Percentiles rank a stretch among this genome's conserved stretches.
Evolutionary conservation across 352 stramenopile genomes (phyloP).

Genomic region (Pythium rishiriense): DNA sequence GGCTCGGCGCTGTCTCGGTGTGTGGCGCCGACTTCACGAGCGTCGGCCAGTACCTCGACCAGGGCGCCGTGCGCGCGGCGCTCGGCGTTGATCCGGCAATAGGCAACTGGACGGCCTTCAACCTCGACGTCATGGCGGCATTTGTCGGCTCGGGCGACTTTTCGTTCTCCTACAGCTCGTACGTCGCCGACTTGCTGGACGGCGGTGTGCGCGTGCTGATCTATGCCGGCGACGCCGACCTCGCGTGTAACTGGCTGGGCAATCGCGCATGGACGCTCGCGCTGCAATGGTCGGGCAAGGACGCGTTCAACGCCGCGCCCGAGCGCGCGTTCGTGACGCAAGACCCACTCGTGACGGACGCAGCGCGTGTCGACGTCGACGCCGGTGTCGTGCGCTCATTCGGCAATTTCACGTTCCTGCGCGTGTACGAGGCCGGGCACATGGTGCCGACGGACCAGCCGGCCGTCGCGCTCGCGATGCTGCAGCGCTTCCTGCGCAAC

Average conservation of each 20-base stretch:
- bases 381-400: conserved; percentile 24
- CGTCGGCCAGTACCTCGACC: conserved; percentile 55
- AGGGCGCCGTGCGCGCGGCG: conserved; percentile 28
- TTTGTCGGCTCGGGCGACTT: conserved; percentile 76
- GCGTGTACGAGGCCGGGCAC: conserved; percentile 85
- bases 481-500: conserved; percentile 55
- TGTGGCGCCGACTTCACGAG: conserved; percentile 40
- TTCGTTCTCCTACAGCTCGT: conserved; percentile 84
- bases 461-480: conserved; percentile 51
- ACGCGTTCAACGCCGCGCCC: conserved; percentile 56
- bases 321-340: conserved; percentile 33
- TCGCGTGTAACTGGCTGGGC: conserved; percentile 94
- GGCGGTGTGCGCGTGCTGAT: conserved; percentile 26
- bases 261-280: conserved; percentile 89
- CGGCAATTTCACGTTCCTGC: conserved; percentile 76
- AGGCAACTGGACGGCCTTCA: conserved; percentile 57
- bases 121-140: conserved; percentile 81
- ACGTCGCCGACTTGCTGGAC: conserved; percentile 73
- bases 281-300: conserved; percentile 85
- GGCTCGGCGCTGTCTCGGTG: conserved; percentile 9
- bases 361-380: conserved; percentile 29
- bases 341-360: conserved; percentile 27
- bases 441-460: conserved; percentile 90
- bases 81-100: conserved; percentile 24
- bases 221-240: conserved; percentile 81